These are phyloP conservation scores for Spizellomyces sp. DNA, from an alignment of 192 early-diverging fungal species.

Conservation along the genomic window DNA sequence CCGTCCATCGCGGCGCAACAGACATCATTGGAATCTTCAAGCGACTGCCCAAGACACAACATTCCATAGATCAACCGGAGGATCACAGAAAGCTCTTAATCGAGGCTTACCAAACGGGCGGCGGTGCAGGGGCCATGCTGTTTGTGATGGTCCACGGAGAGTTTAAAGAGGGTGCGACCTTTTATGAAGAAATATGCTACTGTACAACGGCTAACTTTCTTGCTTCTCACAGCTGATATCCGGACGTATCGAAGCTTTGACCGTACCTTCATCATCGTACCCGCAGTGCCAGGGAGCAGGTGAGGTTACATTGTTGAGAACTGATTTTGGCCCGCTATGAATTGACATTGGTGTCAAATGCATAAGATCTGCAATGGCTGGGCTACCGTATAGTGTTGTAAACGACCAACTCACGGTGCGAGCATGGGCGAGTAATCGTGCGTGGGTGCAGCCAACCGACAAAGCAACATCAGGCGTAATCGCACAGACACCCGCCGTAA, in stretches of 20 bases:
- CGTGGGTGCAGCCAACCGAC: conserved; percentile 2
- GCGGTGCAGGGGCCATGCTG: conserved; percentile 10
- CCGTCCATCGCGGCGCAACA: background rate
- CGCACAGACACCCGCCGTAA: background rate
- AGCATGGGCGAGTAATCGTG: conserved; percentile 7
- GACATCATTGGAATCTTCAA: conserved; percentile 17
- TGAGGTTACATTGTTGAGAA: conserved; percentile 9
- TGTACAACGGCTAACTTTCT: background rate
- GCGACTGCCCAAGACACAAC: conserved; percentile 16
- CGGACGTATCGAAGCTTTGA: conserved; percentile 32
- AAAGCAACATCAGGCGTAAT: background rate
- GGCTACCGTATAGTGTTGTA: conserved; percentile 27
- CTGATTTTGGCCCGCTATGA: no score
- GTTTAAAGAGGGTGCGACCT: conserved; percentile 36
- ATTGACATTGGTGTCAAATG: no score
- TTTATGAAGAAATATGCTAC: no score
- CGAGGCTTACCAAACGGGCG: conserved; percentile 29
- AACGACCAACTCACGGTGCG: conserved; percentile 32
- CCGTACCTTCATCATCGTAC: conserved; percentile 45
- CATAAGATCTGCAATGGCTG: conserved; percentile 21
- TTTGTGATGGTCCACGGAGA: conserved; percentile 44
- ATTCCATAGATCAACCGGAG: conserved; percentile 20
- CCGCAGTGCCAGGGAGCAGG: conserved; percentile 37
- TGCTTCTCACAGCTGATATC: background rate
- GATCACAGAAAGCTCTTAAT: conserved; percentile 20